Conservation (phyloP, 1,284 basidiomycete genomes). For the Apiotrichum montevideense region DNA sequence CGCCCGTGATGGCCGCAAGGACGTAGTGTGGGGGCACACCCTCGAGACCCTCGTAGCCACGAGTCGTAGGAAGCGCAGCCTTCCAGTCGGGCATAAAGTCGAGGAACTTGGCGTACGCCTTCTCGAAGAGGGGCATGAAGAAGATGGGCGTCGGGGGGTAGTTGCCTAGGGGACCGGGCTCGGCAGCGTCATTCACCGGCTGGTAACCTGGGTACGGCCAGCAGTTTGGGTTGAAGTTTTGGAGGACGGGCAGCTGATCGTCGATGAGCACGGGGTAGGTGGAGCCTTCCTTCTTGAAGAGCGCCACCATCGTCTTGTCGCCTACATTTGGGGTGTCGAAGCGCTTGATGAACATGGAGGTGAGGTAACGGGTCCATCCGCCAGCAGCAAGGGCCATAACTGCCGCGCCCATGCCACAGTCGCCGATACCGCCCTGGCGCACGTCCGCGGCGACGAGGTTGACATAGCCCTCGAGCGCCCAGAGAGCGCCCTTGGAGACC, state of each 20-base stretch:
- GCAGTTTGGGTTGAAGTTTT: slow-evolving; percentile 10
- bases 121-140: slow-evolving; percentile 22
- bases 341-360: slow-evolving; percentile 3
- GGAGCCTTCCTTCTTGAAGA: slow-evolving; percentile 13
- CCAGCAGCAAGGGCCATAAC: slow-evolving; percentile 12
- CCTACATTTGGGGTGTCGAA: not conserved
- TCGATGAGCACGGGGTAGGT: slow-evolving; percentile 14
- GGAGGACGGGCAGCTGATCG: slow-evolving; percentile 16
- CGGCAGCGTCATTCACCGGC: slow-evolving; percentile 16
- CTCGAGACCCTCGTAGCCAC: slow-evolving; percentile 11
- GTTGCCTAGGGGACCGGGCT: slow-evolving; percentile 2
- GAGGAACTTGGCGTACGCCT: slow-evolving; percentile 22
- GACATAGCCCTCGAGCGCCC: slow-evolving; percentile 23
- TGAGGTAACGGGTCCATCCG: slow-evolving; percentile 16
- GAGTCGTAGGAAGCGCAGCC: not conserved
- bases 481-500: slow-evolving; percentile 11
- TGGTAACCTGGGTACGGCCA: slow-evolving; percentile 18
- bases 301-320: slow-evolving; percentile 1
- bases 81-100: slow-evolving; percentile 12
- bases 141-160: slow-evolving; percentile 18
- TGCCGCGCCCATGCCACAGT: slow-evolving; percentile 21
- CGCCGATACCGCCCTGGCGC: slow-evolving; percentile 19
- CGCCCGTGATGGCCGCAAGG: slow-evolving; percentile 17
- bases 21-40: slow-evolving; percentile 11
- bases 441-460: slow-evolving; percentile 19